Conservation (phyloP, 768 basidiomycete genomes). For the Suillus americanus region DNA sequence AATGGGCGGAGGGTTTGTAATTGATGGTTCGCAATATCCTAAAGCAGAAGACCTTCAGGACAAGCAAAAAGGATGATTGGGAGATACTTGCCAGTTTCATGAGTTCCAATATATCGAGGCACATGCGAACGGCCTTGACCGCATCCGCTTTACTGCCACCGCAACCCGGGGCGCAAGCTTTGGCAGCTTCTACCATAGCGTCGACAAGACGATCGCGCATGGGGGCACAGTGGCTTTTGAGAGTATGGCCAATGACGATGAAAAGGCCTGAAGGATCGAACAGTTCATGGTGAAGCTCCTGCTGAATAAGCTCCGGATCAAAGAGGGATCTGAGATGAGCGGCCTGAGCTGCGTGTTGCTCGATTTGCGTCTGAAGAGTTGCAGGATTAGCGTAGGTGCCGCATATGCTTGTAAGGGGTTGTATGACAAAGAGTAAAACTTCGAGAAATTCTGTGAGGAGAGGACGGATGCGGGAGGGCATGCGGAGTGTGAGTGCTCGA, state of each 20-base stretch:
- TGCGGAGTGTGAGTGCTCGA: constrained; percentile 57
- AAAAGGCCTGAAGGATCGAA: constrained; percentile 84
- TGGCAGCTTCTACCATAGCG: constrained; percentile 74
- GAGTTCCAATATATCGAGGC: constrained; percentile 88
- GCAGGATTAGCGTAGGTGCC: constrained; percentile 61
- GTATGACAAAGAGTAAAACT: constrained; percentile 81
- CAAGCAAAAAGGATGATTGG: constrained; percentile 12
- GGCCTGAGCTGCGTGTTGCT: constrained; percentile 63
- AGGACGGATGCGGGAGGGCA: constrained; percentile 68
- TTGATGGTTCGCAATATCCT: constrained; percentile 98
- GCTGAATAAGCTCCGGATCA: constrained; percentile 79
- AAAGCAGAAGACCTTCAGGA: constrained; percentile 18
- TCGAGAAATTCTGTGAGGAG: constrained; percentile 77
- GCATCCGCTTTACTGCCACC: constrained; percentile 60
- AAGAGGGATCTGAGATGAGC: constrained; percentile 71
- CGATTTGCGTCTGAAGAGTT: constrained; percentile 57
- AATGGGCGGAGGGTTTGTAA: constrained; percentile 91
- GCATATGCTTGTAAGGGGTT: constrained; percentile 66
- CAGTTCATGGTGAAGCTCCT: constrained; percentile 72
- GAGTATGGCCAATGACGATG: constrained; percentile 70
- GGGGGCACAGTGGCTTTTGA: constrained; percentile 91
- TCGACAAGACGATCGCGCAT: constrained; percentile 87
- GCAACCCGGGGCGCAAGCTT: constrained; percentile 53
- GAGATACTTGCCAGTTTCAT: constrained; percentile 84
- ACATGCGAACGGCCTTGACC: constrained; percentile 73